Base-by-base conservation (phyloP, 495 filamentous ascomycete genomes). In the Penicillium robsamsonii region DNA sequence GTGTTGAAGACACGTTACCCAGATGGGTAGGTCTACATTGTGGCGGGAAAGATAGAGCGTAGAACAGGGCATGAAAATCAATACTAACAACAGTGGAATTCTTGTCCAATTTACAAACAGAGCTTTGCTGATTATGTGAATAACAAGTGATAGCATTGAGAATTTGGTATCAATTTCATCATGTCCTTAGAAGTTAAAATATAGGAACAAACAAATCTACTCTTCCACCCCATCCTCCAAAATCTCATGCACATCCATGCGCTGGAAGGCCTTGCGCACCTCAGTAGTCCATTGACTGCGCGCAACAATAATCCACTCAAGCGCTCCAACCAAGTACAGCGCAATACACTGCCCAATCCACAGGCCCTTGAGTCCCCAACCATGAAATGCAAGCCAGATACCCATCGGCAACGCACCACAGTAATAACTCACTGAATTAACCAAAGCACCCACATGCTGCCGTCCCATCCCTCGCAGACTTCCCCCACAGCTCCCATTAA, bases 291-390 rank as follows among this genome's bases (percentile, higher is more conserved):
- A 96, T 55, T 90, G 77, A 60, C 86, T 93, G 65, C 84, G 74
- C 0, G 84, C 84, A 24, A 96, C 91, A 67, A 96, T 85, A 20
- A 79, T 71, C 92, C 91, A 96, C 67, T 96, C 89, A 18, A 92
- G 55, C 3, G 76, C 69, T 0, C 92, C 92, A 5, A 95, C 92
- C 29, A 93, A 71, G 65, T 93, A 96, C 47, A 96, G 70, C 2
- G 92, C 92, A 66, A 95, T 86, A 70, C 92, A 96, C 67, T 95
- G 91, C 25, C 91, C 92, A 24, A 95, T 76, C 92, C 92, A 96
- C 27, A 96, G 65, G 1, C 92, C 92, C 45, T 78, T 78, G 10
- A 96, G 76, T 1, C 91, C 92, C 91, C 91, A 96, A 2, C 90
- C 90, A 68, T 93, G 84, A 63, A 94, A 95, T 6, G 92, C 92